Conservation (phyloP, 179 eudicot genomes). For the Pouteria campechiana region DNA sequence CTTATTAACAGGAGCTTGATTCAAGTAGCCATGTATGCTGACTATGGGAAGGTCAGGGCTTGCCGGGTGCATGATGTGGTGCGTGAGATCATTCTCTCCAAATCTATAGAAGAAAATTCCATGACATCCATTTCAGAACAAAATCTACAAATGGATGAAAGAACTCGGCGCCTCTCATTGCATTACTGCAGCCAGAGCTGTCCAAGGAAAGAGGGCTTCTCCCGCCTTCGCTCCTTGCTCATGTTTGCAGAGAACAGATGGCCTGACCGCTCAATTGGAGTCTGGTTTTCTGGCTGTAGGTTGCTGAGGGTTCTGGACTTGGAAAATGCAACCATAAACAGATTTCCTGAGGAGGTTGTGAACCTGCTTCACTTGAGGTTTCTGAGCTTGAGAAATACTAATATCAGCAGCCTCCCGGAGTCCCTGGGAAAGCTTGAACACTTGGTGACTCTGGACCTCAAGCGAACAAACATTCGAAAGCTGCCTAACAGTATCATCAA, state of each 20-base stretch:
- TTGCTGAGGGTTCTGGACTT: slow-evolving; percentile 11
- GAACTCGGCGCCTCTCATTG: slow-evolving; percentile 4
- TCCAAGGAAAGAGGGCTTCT: neutral
- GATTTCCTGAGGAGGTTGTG: neutral
- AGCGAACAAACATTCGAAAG: neutral
- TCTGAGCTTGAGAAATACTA: neutral
- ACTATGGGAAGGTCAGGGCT: neutral
- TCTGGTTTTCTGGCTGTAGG: neutral
- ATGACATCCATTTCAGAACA: neutral
- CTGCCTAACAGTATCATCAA: neutral
- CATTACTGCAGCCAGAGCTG: neutral
- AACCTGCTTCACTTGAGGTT: neutral
- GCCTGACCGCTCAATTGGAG: neutral
- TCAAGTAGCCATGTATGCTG: neutral
- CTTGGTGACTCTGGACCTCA: neutral
- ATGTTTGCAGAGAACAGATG: neutral
- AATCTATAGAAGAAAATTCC: slow-evolving; percentile 5
- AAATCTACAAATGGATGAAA: neutral
- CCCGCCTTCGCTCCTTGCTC: slow-evolving; percentile 9
- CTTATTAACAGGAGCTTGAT: slow-evolving; percentile 8
- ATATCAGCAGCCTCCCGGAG: neutral
- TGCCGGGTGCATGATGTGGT: slow-evolving; percentile 10
- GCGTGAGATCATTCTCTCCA: slow-evolving; percentile 3
- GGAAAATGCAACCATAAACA: neutral
- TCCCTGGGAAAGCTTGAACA: neutral